These are phyloP conservation scores for Colletotrichum spinosum DNA, from an alignment of 2,329 filamentous ascomycete species.

Conservation along the genomic window DNA sequence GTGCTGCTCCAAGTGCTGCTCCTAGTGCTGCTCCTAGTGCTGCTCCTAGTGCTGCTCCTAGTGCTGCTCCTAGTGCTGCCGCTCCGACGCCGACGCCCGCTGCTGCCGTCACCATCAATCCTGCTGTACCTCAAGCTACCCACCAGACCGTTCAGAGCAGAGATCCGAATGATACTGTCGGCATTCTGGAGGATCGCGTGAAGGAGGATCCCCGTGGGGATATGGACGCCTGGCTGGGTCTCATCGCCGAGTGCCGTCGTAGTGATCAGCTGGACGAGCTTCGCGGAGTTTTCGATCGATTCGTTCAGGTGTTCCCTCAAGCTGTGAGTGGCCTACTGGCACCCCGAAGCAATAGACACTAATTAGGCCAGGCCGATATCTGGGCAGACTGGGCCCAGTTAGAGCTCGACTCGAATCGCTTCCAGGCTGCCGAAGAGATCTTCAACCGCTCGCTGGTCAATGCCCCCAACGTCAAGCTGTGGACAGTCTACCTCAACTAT, in stretches of 20 bases:
- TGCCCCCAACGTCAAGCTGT: slow-evolving; percentile 86
- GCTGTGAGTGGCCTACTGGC: slow-evolving; percentile 73
- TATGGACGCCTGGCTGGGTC: slow-evolving; percentile 87
- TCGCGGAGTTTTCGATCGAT: slow-evolving; percentile 84
- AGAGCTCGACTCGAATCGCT: slow-evolving; percentile 89
- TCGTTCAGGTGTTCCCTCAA: slow-evolving; percentile 88
- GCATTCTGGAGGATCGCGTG: slow-evolving; percentile 89
- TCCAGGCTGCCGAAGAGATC: slow-evolving; percentile 82
- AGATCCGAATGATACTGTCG: slow-evolving; percentile 76
- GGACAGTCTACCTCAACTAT: slow-evolving; percentile 95
- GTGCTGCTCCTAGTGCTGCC: slow-evolving; percentile 36
- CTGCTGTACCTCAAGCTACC: slow-evolving; percentile 34
- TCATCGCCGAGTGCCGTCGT: slow-evolving; percentile 87
- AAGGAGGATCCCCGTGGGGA: slow-evolving; percentile 93
- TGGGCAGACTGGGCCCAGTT: slow-evolving; percentile 92
- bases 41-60: slow-evolving; percentile 30
- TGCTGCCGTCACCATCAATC: slow-evolving; percentile 58
- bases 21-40: slow-evolving; percentile 38
- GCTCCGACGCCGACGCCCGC: slow-evolving; percentile 50
- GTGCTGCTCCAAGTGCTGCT: slow-evolving; percentile 41
- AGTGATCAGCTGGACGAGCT: slow-evolving; percentile 86
- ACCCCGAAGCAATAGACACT: neutral
- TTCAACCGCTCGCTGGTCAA: slow-evolving; percentile 84
- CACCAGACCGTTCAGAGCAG: slow-evolving; percentile 41
- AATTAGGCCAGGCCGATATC: slow-evolving; percentile 77